Base-by-base conservation (phyloP, 169 alveolate genomes). In the Cryptosporidium canis region DNA sequence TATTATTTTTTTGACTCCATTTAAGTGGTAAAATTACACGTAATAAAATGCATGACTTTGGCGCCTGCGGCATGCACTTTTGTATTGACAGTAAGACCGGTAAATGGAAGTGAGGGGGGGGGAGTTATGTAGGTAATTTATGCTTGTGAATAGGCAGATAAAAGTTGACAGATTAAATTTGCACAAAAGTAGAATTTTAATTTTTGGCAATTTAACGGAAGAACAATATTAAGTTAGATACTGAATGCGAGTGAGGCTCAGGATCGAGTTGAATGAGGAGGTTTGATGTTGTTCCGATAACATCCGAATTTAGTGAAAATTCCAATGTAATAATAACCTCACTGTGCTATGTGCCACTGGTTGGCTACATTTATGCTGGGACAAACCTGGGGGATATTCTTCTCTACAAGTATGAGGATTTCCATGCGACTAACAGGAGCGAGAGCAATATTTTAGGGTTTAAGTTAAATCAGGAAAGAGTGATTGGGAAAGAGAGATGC, bases 341-440 rank as follows among this genome's bases (percentile, higher is more conserved):
- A 18, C 11, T 77, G 29, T 77, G 87, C 24, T 77, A 63, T 39
- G 64, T 77, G 11, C 87, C 87, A 18, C n/a, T 70, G 18, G 11
- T 58, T 56, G 87, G 87, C n/a, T 77, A 77, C 47, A 77, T 77
- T 21, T 77, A 77, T 77, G 70, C 72, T 58, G 87, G 87, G 27
- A 77, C 87, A 2, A 61, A 77, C 55, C 41, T 61, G 18, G 87
- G 87, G 1, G 87, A 77, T 77, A 77, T 77, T 9, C 27, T 77
- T 14, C 41, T 77, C 5, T 77, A 77, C 24, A 77, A 27, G 7
- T 77, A 77, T 77, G 71, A 77, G 27, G 87, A 77, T 55, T 24
- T 58, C 12, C 21, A 48, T 24, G 41, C 21, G n/a, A n/a, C 53
- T 37, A 9, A 55, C 18, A 35, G 31, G 18, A 63, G 29, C 18